Conservation (phyloP, 2,329 filamentous ascomycete genomes). For the Metarhizium rileyi region DNA sequence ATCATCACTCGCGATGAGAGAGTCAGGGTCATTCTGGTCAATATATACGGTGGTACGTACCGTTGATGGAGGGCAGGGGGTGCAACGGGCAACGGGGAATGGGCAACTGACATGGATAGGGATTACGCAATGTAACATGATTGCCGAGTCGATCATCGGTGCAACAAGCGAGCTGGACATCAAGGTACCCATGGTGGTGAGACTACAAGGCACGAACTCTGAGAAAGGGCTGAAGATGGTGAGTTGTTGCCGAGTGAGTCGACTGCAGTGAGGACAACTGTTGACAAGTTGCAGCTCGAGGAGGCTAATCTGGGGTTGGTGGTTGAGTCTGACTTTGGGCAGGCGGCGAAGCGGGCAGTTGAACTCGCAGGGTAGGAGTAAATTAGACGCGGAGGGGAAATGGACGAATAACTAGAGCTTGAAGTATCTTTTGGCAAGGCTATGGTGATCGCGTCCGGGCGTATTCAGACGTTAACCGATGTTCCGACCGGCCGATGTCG, state of each 20-base stretch:
- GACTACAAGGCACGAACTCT: slow-evolving; percentile 38
- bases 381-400: neutral
- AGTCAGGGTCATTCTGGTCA: slow-evolving; percentile 57
- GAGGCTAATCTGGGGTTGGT: slow-evolving; percentile 25
- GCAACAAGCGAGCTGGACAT: slow-evolving; percentile 29
- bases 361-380: slow-evolving; percentile 15
- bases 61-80: neutral
- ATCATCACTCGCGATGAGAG: slow-evolving; percentile 62
- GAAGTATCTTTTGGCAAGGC: too few relatives aligned
- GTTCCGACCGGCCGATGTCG: too few relatives aligned
- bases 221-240: slow-evolving; percentile 30
- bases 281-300: slow-evolving; percentile 18
- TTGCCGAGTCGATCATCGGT: slow-evolving; percentile 37
- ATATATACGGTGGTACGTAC: slow-evolving; percentile 38
- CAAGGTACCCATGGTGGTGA: slow-evolving; percentile 33
- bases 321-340: slow-evolving; percentile 30
- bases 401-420: too few relatives aligned
- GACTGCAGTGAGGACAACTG: neutral
- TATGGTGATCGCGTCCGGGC: too few relatives aligned
- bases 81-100: too few relatives aligned
- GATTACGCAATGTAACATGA: slow-evolving; percentile 40
- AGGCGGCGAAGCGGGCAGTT: slow-evolving; percentile 24
- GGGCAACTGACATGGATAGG: slow-evolving; percentile 22
- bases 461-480: too few relatives aligned
- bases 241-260: slow-evolving; percentile 10